phyloP scores from a whole-genome alignment of 441 rosid species.

The Jatropha multifida region DNA sequence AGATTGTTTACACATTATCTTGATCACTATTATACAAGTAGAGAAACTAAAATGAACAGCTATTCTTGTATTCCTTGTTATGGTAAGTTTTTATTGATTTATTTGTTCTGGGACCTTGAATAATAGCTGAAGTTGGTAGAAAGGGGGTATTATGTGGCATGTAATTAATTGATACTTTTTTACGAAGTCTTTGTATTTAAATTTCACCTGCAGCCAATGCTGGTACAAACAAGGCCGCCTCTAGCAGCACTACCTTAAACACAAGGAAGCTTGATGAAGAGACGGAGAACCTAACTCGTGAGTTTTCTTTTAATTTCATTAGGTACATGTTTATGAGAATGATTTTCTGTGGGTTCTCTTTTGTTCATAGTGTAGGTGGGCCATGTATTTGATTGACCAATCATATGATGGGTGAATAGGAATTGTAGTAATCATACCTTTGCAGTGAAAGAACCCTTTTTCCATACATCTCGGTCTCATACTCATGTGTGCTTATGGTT shows the following conservation, averaged over 20 bases:
- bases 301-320: constrained; percentile 29
- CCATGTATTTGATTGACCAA: neutral
- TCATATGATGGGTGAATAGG: neutral
- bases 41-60: no score
- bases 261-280: constrained; percentile 91
- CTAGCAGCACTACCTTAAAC: constrained; percentile 82
- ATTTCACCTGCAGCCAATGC: constrained; percentile 56
- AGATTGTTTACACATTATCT: no score
- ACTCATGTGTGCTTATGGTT: neutral
- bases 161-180: neutral
- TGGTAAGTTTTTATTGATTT: no score
- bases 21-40: no score
- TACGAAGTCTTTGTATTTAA: neutral
- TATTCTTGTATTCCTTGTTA: neutral
- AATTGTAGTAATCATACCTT: neutral
- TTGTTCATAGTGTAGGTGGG: neutral
- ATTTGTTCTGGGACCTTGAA: neutral
- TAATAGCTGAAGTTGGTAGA: neutral
- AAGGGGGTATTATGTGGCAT: no score
- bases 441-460: neutral
- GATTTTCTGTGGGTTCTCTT: neutral
- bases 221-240: constrained; percentile 82
- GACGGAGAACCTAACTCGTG: constrained; percentile 84
- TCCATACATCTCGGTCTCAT: neutral
- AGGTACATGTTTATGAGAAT: neutral